Evolutionary conservation across 2,329 filamentous ascomycete genomes (phyloP).

Genomic region (Neofusicoccum umdonicola): DNA sequence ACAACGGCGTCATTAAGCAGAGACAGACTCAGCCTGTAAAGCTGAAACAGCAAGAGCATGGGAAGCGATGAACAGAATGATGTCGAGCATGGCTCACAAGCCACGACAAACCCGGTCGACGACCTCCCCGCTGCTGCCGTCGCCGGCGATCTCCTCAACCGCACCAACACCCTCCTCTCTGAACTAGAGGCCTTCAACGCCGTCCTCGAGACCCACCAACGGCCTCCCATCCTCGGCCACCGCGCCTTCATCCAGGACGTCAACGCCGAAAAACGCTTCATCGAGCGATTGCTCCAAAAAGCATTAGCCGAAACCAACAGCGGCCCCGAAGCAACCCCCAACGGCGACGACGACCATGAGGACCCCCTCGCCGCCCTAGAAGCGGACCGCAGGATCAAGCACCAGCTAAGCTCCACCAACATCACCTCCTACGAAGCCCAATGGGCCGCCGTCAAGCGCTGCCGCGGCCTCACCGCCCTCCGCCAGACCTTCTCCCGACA

Average conservation of each 20-base stretch:
- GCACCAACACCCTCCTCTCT: slow-evolving; percentile 7
- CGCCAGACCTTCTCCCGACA: slow-evolving; percentile 37
- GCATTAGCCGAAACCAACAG: background rate
- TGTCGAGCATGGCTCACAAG: background rate
- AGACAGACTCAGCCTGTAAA: background rate
- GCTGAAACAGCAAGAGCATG: background rate
- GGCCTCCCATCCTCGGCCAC: background rate
- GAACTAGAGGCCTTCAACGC: slow-evolving; percentile 7
- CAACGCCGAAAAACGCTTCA: slow-evolving; percentile 18
- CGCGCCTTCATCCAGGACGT: slow-evolving; percentile 1
- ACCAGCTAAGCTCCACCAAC: slow-evolving; percentile 64
- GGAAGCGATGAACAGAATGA: background rate
- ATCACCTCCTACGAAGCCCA: slow-evolving; percentile 63
- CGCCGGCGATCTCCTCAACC: slow-evolving; percentile 6
- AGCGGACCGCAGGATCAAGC: slow-evolving; percentile 37
- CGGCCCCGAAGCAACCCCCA: background rate
- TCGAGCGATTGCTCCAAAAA: slow-evolving; percentile 9
- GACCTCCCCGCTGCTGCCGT: background rate
- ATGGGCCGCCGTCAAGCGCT: slow-evolving; percentile 61
- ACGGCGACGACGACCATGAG: background rate
- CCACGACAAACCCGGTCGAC: background rate
- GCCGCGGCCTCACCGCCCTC: slow-evolving; percentile 56
- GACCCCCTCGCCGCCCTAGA: background rate
- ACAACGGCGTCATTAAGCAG: background rate
- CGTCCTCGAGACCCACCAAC: background rate